Evolutionary conservation across 306 rosid genomes (phyloP).

Genomic region (Casuarina glauca): DNA sequence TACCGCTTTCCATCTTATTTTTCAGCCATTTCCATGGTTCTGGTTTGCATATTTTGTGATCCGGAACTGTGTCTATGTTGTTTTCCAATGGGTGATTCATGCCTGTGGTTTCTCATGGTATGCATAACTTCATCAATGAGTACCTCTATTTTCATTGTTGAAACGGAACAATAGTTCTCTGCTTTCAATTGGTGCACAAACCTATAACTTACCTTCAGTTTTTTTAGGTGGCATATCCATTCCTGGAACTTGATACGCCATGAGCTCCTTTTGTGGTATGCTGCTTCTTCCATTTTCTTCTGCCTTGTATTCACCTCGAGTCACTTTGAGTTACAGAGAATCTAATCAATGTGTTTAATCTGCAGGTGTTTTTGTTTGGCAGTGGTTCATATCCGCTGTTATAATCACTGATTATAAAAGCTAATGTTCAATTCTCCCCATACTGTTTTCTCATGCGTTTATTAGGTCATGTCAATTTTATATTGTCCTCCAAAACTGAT

Average conservation of each 20-base stretch:
- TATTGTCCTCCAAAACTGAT: slow-evolving; percentile 9
- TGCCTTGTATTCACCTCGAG: not conserved
- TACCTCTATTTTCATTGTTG: not conserved
- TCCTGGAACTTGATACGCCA: slow-evolving; percentile 63
- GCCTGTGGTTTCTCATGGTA: slow-evolving; percentile 54
- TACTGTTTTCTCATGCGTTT: slow-evolving; percentile 52
- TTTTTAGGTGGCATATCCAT: slow-evolving; percentile 77
- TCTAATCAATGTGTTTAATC: slow-evolving; percentile 6
- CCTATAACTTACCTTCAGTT: slow-evolving; percentile 17
- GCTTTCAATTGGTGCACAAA: not conserved
- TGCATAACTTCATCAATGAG: not conserved
- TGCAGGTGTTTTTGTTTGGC: slow-evolving; percentile 68
- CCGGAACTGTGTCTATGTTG: slow-evolving; percentile 62
- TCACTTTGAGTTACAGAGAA: not conserved
- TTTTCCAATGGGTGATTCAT: slow-evolving; percentile 73
- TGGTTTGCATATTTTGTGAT: slow-evolving; percentile 51
- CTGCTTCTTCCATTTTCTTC: slow-evolving; percentile 1
- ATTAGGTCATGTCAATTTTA: slow-evolving; percentile 31
- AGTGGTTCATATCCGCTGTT: slow-evolving; percentile 62
- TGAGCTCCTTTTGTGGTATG: slow-evolving; percentile 87
- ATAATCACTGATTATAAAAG: slow-evolving; percentile 47
- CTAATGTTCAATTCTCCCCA: slow-evolving; percentile 51
- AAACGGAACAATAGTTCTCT: too few species aligned
- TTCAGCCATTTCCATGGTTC: slow-evolving; percentile 82
- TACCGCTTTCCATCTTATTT: slow-evolving; percentile 16